Base-by-base conservation (phyloP, 345 rosid genomes). In the Pugionium cornutum region DNA sequence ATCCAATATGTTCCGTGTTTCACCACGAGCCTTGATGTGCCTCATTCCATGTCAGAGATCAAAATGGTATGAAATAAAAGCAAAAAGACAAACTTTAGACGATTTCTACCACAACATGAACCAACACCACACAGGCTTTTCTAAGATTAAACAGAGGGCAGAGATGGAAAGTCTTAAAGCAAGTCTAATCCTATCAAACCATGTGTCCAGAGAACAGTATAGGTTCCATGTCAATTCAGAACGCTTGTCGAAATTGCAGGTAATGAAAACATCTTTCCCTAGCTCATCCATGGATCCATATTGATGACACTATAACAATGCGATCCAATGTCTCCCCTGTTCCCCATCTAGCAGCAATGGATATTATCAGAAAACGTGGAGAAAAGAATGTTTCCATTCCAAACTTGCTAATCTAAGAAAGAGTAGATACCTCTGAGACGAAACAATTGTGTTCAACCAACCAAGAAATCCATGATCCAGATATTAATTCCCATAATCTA, bases 401-500 rank as follows among this genome's bases (percentile, higher is more conserved):
- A 83, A 83, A 86, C 79, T 78, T 83, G 77, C 88, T 86, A 85
- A 77, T 84, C 86, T 81, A 76, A 77, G 85, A 79, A 84, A 81
- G 81, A 79, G 83, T 91, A 88, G 56, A 71, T 90, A 87, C 97
- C 96, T 95, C 96, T 84, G 89, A 86, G 81, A 84, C 81, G 79
- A 82, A 82, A 78, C 74, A 83, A 77, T 83, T 86, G 88, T 82
- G 81, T 76, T 86, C 84, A 85, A 88, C 73, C 85, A 83, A 86
- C 74, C 77, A 86, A 77, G 85, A 79, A 87, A 86, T 80, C 87
- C 88, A 81, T 80, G 96, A 85, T 85, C 88, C 97, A 82, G 88
- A 81, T 70, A 86, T 83, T 86, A 84, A 82, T 82, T 87, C 72
- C 91, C 95, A 83, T 33, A 46, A 47, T 54, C 30, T 39, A 85